A percentile compares a stretch with the other conserved stretches of the same genome.
Conservation (phyloP, 176 grass and related monocot genomes). For the Oropetium thomaeum region DNA sequence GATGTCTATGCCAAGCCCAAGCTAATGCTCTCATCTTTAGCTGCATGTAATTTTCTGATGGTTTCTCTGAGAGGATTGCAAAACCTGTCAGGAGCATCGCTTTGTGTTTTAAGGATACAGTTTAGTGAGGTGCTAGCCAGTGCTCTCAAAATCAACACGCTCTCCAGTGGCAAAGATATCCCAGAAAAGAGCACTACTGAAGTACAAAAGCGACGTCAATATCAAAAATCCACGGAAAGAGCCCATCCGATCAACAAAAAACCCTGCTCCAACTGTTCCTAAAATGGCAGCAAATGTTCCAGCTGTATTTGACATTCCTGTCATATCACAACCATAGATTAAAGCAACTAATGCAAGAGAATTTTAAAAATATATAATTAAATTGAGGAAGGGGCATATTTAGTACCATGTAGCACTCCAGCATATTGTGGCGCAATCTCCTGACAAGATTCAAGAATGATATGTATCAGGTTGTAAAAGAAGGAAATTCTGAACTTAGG, state of each 20-base stretch:
- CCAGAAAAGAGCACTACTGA: constrained; percentile 84
- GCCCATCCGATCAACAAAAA: constrained; percentile 94
- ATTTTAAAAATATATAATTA: constrained; percentile 14
- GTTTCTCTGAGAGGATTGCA: neutral
- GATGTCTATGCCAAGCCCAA: neutral
- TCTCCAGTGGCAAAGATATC: constrained; percentile 90
- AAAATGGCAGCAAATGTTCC: constrained; percentile 92
- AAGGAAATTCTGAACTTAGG: constrained; percentile 9
- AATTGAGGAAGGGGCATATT: constrained; percentile 7
- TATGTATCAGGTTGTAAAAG: constrained; percentile 23
- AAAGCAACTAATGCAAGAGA: neutral
- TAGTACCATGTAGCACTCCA: constrained; percentile 76
- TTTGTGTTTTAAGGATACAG: constrained; percentile 22
- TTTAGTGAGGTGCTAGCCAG: constrained; percentile 13
- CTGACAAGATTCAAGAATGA: constrained; percentile 43
- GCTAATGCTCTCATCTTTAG: neutral
- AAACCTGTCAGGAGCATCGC: too few species aligned
- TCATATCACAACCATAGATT: constrained; percentile 20
- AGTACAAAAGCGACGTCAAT: constrained; percentile 81
- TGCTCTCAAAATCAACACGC: constrained; percentile 69
- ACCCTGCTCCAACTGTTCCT: constrained; percentile 92
- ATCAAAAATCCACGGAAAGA: constrained; percentile 87
- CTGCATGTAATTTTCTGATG: neutral
- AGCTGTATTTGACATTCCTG: constrained; percentile 95
- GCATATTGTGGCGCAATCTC: constrained; percentile 93